Percentiles rank a stretch among this genome's conserved stretches.
phyloP scores from a whole-genome alignment of 2,329 filamentous ascomycete genomes.

The Ophiocordyceps camponoti-floridani region DNA sequence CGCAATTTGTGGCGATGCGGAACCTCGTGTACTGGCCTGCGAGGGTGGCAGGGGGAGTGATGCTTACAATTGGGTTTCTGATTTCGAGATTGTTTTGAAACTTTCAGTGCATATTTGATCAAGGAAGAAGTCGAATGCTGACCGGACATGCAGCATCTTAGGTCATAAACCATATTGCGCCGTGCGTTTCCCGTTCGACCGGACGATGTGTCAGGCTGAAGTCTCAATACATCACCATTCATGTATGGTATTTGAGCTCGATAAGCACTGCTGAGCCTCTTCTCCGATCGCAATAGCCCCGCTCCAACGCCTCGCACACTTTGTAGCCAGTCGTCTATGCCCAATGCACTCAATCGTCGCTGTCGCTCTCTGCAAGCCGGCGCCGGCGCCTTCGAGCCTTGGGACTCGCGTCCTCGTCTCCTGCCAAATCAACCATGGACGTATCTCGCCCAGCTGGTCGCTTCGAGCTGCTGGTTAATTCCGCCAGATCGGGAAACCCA shows the following conservation, averaged over 20 bases:
- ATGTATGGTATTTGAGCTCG: neutral
- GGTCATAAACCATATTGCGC: neutral
- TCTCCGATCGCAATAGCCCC: neutral
- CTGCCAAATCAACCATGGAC: conserved; percentile 4
- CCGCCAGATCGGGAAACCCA: conserved; percentile 17
- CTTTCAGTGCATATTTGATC: too few species aligned
- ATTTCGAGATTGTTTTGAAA: conserved; percentile 12
- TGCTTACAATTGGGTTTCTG: conserved; percentile 30
- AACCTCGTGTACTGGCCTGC: conserved; percentile 9
- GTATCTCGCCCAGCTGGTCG: neutral
- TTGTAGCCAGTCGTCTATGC: neutral
- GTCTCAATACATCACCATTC: neutral
- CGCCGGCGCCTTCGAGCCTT: conserved; percentile 9
- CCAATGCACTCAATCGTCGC: conserved; percentile 6
- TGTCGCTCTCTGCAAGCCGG: conserved; percentile 13
- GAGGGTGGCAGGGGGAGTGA: conserved; percentile 19
- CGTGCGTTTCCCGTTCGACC: neutral
- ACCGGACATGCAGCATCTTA: neutral
- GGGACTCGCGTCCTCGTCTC: conserved; percentile 5
- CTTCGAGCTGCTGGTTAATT: conserved; percentile 6
- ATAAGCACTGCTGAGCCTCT: neutral
- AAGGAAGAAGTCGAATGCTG: neutral
- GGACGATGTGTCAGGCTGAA: too few species aligned
- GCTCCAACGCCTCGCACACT: neutral
- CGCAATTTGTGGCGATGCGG: conserved; percentile 3